Evolutionary conservation across 169 alveolate species (phyloP), one percentile per base, ranked within the genome.

Genomic region (Cryptosporidium parvum): DNA sequence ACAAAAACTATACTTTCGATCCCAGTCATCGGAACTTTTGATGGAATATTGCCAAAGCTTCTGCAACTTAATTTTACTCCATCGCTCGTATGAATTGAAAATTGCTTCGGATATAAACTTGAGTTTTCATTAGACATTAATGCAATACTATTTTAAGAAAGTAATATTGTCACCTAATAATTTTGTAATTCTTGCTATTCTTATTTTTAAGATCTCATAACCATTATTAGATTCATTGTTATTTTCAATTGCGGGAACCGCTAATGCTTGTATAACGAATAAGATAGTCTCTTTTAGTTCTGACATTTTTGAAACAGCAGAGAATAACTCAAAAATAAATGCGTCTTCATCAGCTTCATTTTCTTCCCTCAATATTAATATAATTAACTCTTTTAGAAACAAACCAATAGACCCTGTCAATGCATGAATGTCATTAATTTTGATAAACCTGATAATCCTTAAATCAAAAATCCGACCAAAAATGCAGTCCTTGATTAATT

Each of bases 1-100:
- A 80, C 89, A 80, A 80, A 80, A 29, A 80, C 35, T 42, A 80
- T 23, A 86, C 56, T 87, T 59, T 26, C 29, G 0, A 56, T 56
- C 21, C 67, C 23, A 39, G 8, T 31, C 10, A 39, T 8, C 10
- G 85, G 69, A 21, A n/a, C 12, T 33, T 23, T 52, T 10, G 70
- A 18, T 5, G 61, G 29, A 51, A 72, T 70, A 21, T 23, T 44
- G 5, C 91, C 91, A 58, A 85, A 80, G 12, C 89, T 80, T 10
- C 89, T 37, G 42, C 89, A 80, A 65, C 65, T 42, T 44, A 80
- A 39, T n/a, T 44, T 80, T 39, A 61, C 69, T 26, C 89, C 89
- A 31, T 80, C 89, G 8, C 42, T 45, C 0, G 89, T 80, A 39
- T 2, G n/a, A 62, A 80, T 65, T 59, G 45, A 44, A n/a, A 80